phyloP scores from a whole-genome alignment of 2,329 filamentous ascomycete genomes.

The Aureobasidium leucospermi region DNA sequence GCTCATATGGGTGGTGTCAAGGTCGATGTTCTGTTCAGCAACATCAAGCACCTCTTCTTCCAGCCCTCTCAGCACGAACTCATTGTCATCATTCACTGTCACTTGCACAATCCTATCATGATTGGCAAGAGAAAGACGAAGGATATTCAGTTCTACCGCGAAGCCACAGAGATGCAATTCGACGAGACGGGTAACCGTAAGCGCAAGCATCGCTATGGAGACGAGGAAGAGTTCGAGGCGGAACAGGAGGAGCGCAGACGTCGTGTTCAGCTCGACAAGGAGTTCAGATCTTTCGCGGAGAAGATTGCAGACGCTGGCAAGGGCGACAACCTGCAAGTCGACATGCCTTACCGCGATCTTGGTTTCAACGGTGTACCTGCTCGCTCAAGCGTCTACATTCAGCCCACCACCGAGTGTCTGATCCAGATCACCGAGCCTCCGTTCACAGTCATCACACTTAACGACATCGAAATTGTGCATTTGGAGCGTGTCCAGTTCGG shows the following conservation, averaged over 20 bases:
- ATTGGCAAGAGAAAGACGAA: slow-evolving; percentile 99
- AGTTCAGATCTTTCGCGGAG: slow-evolving; percentile 94
- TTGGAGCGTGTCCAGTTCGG: slow-evolving; percentile 93
- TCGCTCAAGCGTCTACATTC: slow-evolving; percentile 89
- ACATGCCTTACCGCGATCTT: slow-evolving; percentile 93
- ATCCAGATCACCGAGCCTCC: slow-evolving; percentile 96
- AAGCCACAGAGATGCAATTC: slow-evolving; percentile 97
- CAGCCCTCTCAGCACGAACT: slow-evolving; percentile 94
- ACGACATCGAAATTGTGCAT: slow-evolving; percentile 94
- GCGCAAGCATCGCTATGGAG: slow-evolving; percentile 93
- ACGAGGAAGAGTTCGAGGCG: slow-evolving; percentile 97
- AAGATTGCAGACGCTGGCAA: slow-evolving; percentile 95
- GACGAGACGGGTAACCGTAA: slow-evolving; percentile 98
- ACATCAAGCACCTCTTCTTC: slow-evolving; percentile 98
- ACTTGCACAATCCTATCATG: slow-evolving; percentile 96
- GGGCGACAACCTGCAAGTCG: slow-evolving; percentile 83
- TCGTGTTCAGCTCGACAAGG: slow-evolving; percentile 82
- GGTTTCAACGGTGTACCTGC: slow-evolving; percentile 96
- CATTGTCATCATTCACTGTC: slow-evolving; percentile 96
- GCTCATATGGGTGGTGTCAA: slow-evolving; percentile 70
- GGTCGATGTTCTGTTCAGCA: slow-evolving; percentile 94
- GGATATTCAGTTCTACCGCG: slow-evolving; percentile 95
- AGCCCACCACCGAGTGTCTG: slow-evolving; percentile 92
- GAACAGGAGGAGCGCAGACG: slow-evolving; percentile 94
- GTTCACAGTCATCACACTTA: slow-evolving; percentile 90